These are phyloP conservation scores for Termitomyces heimii DNA, from an alignment of 768 basidiomycete species.

Conservation along the genomic window DNA sequence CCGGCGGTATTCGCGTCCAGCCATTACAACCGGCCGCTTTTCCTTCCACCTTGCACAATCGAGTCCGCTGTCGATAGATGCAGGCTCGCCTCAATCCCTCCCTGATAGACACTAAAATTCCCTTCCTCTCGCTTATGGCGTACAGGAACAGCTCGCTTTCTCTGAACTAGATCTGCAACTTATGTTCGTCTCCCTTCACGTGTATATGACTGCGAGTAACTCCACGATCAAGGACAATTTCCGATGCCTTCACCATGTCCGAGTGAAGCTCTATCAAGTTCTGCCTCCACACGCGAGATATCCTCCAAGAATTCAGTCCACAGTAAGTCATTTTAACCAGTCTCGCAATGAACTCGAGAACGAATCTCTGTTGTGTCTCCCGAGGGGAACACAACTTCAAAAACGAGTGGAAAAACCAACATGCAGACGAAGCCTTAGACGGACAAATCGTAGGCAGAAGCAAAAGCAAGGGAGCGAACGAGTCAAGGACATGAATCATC, in stretches of 20 bases:
- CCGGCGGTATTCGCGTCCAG: slow-evolving; percentile 24
- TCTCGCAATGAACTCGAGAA: slow-evolving; percentile 39
- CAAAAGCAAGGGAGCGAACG: slow-evolving; percentile 2
- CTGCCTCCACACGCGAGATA: slow-evolving; percentile 5
- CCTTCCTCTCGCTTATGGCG: slow-evolving; percentile 19
- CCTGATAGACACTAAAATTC: neutral
- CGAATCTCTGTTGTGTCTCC: slow-evolving; percentile 51
- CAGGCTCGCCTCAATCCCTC: slow-evolving; percentile 5
- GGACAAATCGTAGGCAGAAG: neutral
- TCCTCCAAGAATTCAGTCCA: neutral
- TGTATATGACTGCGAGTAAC: slow-evolving; percentile 20
- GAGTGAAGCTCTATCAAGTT: slow-evolving; percentile 14
- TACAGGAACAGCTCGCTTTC: slow-evolving; percentile 26
- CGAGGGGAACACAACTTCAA: slow-evolving; percentile 36
- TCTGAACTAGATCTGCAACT: slow-evolving; percentile 14
- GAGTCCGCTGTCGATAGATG: slow-evolving; percentile 6
- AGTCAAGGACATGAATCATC: slow-evolving; percentile 6
- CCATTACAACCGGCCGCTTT: slow-evolving; percentile 25
- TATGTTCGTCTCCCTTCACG: slow-evolving; percentile 25
- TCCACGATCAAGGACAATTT: slow-evolving; percentile 8
- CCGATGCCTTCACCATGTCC: slow-evolving; percentile 16
- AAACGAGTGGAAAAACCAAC: slow-evolving; percentile 19
- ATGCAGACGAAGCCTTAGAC: slow-evolving; percentile 11
- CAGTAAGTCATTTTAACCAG: slow-evolving; percentile 11
- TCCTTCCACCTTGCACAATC: slow-evolving; percentile 15